Percentiles rank a stretch among this genome's conserved stretches.
phyloP scores from a whole-genome alignment of 306 rosid genomes.

The Ormosia emarginata region DNA sequence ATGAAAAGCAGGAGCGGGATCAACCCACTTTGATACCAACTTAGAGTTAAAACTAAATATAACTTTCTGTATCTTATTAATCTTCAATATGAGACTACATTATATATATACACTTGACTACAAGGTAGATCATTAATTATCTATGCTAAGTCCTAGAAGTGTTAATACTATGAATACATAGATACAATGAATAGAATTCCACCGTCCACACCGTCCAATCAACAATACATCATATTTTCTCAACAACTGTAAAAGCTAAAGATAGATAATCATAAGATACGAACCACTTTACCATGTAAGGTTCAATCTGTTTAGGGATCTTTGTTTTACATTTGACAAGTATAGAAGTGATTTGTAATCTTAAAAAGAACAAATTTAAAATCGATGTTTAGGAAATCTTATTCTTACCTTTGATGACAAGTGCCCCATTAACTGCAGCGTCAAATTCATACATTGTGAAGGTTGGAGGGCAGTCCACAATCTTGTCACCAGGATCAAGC shows the following conservation, averaged over 20 bases:
- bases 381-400: neutral
- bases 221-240: no score
- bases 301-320: neutral
- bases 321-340: neutral
- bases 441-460: slow-evolving; percentile 99
- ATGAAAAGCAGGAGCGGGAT: no score
- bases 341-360: neutral
- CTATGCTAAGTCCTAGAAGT: no score
- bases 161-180: no score
- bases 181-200: no score
- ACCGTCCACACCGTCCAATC: no score
- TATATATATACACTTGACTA: no score
- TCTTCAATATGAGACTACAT: no score
- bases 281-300: neutral
- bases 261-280: neutral
- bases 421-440: slow-evolving; percentile 87
- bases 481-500: slow-evolving; percentile 92
- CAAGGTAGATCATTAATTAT: no score
- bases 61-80: no score
- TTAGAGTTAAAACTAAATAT: no score
- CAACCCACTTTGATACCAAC: no score
- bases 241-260: neutral
- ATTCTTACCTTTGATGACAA: slow-evolving; percentile 70
- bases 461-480: slow-evolving; percentile 93
- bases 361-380: neutral